These are phyloP conservation scores for Candida ficus DNA, from an alignment of 805 yeast genomes.

Conservation along the genomic window DNA sequence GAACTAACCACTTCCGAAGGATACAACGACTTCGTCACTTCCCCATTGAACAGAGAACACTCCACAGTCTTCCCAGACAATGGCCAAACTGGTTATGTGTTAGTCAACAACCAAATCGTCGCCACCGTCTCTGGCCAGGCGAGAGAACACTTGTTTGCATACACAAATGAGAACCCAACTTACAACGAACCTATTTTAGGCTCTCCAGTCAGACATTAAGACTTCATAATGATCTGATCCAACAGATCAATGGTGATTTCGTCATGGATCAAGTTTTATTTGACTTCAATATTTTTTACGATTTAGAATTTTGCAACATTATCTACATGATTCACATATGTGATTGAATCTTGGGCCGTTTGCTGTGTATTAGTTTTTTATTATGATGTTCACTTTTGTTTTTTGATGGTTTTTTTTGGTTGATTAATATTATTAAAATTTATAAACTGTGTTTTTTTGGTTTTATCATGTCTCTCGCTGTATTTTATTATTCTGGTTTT, in stretches of 20 bases:
- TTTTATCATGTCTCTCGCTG: no score
- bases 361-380: no score
- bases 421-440: no score
- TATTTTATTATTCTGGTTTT: no score
- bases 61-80: conserved; percentile 34
- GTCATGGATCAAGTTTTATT: no score
- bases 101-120: conserved; percentile 30
- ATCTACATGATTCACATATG: no score
- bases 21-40: conserved; percentile 34
- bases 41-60: conserved; percentile 25
- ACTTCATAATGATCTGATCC: not conserved
- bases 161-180: not conserved
- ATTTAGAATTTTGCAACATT: no score
- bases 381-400: no score
- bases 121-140: conserved; percentile 37
- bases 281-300: no score
- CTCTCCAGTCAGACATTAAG: conserved; percentile 8
- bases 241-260: not conserved
- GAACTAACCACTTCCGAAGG: conserved; percentile 36
- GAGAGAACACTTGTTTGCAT: conserved; percentile 18
- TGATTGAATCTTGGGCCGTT: no score
- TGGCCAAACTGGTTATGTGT: conserved; percentile 30
- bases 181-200: not conserved
- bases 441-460: no score
- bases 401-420: no score